Evolutionary conservation across 2,329 filamentous ascomycete species (phyloP).

Genomic region (Graphiopsis chlorocephala): DNA sequence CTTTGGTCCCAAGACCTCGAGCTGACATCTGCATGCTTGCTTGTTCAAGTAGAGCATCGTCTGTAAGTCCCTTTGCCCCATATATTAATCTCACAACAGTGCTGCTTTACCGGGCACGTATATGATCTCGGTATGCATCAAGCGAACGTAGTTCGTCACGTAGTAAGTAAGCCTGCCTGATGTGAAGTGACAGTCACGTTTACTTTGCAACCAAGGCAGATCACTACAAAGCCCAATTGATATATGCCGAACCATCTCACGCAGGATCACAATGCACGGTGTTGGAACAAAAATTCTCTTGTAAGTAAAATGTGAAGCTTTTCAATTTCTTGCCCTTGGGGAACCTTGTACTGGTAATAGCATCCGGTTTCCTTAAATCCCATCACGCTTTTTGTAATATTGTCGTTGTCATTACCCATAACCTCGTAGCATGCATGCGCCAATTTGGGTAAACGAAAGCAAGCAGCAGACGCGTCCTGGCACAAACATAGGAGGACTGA

Average conservation of each 20-base stretch:
- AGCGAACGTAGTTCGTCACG: background rate
- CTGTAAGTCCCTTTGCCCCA: background rate
- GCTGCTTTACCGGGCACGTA: background rate
- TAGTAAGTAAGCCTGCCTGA: background rate
- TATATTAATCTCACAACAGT: background rate
- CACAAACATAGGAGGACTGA: background rate
- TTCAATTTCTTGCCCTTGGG: background rate
- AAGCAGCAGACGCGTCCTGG: background rate
- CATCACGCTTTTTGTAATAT: slow-evolving; percentile 5
- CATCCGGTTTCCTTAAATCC: background rate
- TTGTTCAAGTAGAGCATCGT: background rate
- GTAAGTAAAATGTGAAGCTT: background rate
- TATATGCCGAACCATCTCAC: background rate
- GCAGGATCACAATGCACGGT: background rate
- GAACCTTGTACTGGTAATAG: slow-evolving; percentile 2
- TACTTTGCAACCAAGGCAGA: background rate
- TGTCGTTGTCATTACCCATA: slow-evolving; percentile 8
- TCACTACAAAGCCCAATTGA: background rate
- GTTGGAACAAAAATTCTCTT: background rate
- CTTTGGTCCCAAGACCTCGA: background rate
- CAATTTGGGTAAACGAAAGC: background rate
- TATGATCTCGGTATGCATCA: background rate
- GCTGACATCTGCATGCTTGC: background rate
- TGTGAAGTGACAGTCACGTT: no score
- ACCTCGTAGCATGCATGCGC: slow-evolving; percentile 12